A percentile compares a stretch with the other conserved stretches of the same genome.
phyloP scores from a whole-genome alignment of 148 eudicot species.

The Oxyria digyna region DNA sequence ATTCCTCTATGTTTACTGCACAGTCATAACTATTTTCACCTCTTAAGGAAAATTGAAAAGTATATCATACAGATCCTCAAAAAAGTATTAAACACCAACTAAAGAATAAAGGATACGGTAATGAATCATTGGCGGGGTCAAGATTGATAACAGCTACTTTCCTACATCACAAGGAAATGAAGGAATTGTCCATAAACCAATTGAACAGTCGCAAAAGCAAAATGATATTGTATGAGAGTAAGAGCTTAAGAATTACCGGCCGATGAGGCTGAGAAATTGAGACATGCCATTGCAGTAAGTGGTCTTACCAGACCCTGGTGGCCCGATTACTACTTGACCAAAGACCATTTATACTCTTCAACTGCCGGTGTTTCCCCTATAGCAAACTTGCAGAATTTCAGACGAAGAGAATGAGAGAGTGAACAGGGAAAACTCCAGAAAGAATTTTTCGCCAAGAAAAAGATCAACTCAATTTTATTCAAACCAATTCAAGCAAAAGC shows the following conservation, averaged over 20 bases:
- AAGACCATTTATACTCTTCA: conserved; percentile 37
- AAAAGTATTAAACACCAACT: neutral
- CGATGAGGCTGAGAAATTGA: conserved; percentile 65
- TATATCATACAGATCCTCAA: neutral
- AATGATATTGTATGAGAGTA: neutral
- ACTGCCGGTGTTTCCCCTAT: neutral
- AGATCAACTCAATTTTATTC: no score
- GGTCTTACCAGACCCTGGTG: conserved; percentile 94
- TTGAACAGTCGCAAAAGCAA: neutral
- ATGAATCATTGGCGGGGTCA: conserved; percentile 95
- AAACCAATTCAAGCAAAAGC: no score
- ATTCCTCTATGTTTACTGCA: conserved; percentile 80
- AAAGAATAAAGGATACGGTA: conserved; percentile 68
- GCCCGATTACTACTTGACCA: conserved; percentile 96
- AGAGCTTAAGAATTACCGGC: conserved; percentile 31
- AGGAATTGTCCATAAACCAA: neutral
- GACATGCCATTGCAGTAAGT: conserved; percentile 98
- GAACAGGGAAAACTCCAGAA: no score
- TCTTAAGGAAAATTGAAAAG: conserved; percentile 15
- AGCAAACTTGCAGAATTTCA: neutral
- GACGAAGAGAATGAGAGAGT: no score
- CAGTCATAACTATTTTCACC: conserved; percentile 54
- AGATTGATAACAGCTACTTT: conserved; percentile 86
- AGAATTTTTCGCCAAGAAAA: no score
- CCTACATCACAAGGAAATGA: conserved; percentile 45